Evolutionary conservation across 257 asterid species (phyloP), one percentile per base, ranked within the genome.

Genomic region (Eucommia ulmoides): DNA sequence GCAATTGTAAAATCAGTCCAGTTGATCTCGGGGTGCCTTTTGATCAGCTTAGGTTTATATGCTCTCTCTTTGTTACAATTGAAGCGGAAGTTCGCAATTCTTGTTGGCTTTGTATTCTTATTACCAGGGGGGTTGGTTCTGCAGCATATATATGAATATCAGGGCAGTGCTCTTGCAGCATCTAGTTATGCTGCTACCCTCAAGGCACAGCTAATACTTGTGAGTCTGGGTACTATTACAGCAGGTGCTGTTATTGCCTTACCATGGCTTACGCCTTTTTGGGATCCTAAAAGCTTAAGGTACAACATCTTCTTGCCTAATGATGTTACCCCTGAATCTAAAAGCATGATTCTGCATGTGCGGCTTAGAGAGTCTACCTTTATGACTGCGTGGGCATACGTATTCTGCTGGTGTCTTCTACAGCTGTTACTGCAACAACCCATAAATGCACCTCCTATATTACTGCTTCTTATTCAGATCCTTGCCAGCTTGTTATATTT

Each of bases 351-450:
- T 56, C 61, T 62, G 58, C 56, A 24, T 35, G 26, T 47, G 41
- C 54, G 56, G 52, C 62, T 73, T 45, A 64, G 54, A 64, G 81
- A 77, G 65, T 77, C 81, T 59, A 41, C 72, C 29, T 67, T 47
- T 55, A 63, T 67, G 3, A 66, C 71, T 48, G 94, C 88, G 52
- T 88, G 84, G 83, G 66, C 67, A 64, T 81, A 54, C 45, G 12
- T 73, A 46, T 75, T 65, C 49, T 75, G 91, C 63, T 88, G 95
- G 97, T 79, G 82, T 57, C 74, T 88, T 25, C 79, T 88, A 50
- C 97, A 84, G 61, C 77, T 81, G 54, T 71, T 88, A 66, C 72
- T 88, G 41, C 97, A 84, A 55, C 95, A 84, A 65, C 94, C 97
- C 24, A 50, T 77, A 33, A 88, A 88, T 59, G 65, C 95, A 53